Evolutionary conservation across 2,329 filamentous ascomycete genomes (phyloP).

Genomic region (Hymenoscyphus occultus): DNA sequence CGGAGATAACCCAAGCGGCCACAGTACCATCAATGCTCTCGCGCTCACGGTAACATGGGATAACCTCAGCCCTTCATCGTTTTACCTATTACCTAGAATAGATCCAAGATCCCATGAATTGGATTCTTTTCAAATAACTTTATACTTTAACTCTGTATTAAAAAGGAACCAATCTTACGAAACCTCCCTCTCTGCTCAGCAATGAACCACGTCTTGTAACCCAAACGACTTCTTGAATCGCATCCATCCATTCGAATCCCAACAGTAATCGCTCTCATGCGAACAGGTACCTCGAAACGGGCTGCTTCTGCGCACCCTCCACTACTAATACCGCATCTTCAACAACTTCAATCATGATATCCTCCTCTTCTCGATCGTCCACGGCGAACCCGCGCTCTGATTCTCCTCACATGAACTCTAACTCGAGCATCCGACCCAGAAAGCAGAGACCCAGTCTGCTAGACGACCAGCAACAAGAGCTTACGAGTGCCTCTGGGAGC

Average conservation of each 20-base stretch:
- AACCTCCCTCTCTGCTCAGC: neutral
- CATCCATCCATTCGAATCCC: neutral
- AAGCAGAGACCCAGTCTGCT: slow-evolving; percentile 31
- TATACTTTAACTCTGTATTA: neutral
- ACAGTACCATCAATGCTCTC: slow-evolving; percentile 4
- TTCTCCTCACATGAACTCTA: slow-evolving; percentile 14
- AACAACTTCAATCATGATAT: slow-evolving; percentile 17
- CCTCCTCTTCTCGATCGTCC: slow-evolving; percentile 17
- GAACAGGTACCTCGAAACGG: slow-evolving; percentile 10
- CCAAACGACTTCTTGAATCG: slow-evolving; percentile 6
- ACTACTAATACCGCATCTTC: neutral
- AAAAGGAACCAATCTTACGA: neutral
- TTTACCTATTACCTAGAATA: slow-evolving; percentile 2
- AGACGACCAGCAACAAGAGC: slow-evolving; percentile 31
- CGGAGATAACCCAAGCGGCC: slow-evolving; percentile 6
- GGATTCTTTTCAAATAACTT: neutral
- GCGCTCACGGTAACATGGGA: neutral
- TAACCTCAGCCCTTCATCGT: neutral
- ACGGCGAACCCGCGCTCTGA: slow-evolving; percentile 13
- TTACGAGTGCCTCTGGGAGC: slow-evolving; percentile 38
- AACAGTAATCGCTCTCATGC: slow-evolving; percentile 17
- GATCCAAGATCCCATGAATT: neutral
- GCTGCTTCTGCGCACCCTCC: slow-evolving; percentile 17
- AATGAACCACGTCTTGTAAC: neutral
- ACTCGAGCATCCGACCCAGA: slow-evolving; percentile 30